Conservation (phyloP, 75 land plant genomes). For the Picea sitchensis region DNA sequence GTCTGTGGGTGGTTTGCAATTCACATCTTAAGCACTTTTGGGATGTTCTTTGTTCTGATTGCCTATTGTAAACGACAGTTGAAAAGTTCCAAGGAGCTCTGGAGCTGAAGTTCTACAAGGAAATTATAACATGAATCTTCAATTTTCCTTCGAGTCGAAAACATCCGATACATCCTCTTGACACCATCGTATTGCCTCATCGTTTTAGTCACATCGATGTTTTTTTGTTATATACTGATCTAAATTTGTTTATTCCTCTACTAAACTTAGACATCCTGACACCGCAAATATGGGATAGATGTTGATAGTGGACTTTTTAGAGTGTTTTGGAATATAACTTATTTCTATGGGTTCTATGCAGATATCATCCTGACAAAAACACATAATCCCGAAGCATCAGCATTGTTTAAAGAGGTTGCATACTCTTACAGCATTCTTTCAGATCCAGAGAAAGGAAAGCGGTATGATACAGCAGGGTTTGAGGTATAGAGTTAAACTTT, state of each 20-base stretch:
- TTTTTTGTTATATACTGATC: background rate
- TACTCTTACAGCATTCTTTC: no score
- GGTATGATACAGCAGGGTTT: no score
- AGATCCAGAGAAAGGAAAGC: no score
- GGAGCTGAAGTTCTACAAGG: background rate
- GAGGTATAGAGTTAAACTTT: no score
- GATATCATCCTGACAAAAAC: slow-evolving; percentile 72
- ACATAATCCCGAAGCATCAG: no score
- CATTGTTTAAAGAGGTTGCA: no score
- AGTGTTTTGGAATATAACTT: background rate
- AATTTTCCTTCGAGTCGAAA: no score
- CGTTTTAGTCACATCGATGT: background rate
- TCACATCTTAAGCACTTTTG: background rate
- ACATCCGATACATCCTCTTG: background rate
- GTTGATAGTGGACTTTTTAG: background rate
- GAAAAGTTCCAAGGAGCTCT: background rate
- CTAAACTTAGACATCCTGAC: background rate
- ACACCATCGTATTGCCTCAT: background rate
- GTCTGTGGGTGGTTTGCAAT: background rate
- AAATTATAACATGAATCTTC: background rate
- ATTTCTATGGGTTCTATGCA: slow-evolving; percentile 12
- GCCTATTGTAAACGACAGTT: background rate
- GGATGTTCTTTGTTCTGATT: background rate
- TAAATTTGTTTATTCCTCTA: background rate
- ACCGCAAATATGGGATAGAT: background rate